Conservation (phyloP, 75 land plant genomes). For the Pinus taeda region DNA sequence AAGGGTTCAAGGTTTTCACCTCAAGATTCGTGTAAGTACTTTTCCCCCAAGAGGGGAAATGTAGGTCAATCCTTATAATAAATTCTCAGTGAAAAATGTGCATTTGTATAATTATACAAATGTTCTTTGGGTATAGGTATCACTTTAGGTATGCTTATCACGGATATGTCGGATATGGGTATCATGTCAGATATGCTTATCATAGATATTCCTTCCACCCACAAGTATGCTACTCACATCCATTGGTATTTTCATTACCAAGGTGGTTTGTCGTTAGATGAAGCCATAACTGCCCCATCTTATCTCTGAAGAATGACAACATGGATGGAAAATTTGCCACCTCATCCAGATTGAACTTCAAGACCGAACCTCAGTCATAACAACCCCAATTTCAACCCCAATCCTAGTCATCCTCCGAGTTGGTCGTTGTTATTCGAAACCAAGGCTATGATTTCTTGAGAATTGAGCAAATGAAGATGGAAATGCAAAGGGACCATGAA, state of each 20-base stretch:
- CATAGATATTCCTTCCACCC: too few relatives aligned
- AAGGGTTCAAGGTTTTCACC: too few relatives aligned
- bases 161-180: too few relatives aligned
- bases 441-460: slow-evolving; percentile 12
- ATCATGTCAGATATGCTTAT: too few relatives aligned
- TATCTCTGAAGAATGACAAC: slow-evolving; percentile 15
- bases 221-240: too few relatives aligned
- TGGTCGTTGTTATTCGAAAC: slow-evolving; percentile 36
- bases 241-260: slow-evolving; percentile 2
- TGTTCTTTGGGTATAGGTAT: too few relatives aligned
- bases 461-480: slow-evolving; percentile 54
- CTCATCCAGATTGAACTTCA: background rate
- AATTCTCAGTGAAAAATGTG: too few relatives aligned
- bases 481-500: slow-evolving; percentile 54
- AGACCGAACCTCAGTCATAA: slow-evolving; percentile 1
- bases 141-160: too few relatives aligned
- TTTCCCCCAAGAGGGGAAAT: too few relatives aligned
- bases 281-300: background rate
- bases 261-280: slow-evolving; percentile 13
- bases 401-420: slow-evolving; percentile 15
- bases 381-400: background rate
- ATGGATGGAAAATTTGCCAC: slow-evolving; percentile 2
- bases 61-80: too few relatives aligned
- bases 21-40: too few relatives aligned
- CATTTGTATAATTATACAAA: too few relatives aligned